Evolutionary conservation across 495 filamentous ascomycete species (phyloP), one percentile per base, ranked within the genome.

Genomic region (Penicillium lividum): DNA sequence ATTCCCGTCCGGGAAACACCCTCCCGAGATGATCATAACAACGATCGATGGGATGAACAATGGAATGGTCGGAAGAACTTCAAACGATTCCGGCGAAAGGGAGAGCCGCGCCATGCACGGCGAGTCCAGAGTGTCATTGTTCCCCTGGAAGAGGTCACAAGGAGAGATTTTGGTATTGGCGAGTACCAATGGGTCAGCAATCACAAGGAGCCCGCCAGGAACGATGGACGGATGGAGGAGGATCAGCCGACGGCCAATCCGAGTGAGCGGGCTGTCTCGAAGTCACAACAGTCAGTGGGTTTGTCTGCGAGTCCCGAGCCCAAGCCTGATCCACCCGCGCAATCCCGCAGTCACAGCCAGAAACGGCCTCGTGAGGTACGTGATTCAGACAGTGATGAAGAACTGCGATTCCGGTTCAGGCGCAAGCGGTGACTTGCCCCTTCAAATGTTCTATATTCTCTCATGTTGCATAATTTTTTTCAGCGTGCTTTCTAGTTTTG

Each of bases 1-100:
- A 62, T 97, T 9, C 77, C 73, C 0, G 27, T 67, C 11, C 67
- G 71, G 6, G 47, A 60, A 22, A 54, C 55, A 51, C 16, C 30
- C 1, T 46, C 60, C 29, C 53, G 76, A 78, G 44, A 80, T 77
- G 53, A 71, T 15, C 5, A 3, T 31, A 77, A 77, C 25, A 79
- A 80, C 53, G 81, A 83, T 9, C 82, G 92, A 25, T 97, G 95
- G 94, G 86, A 97, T 64, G 87, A 91, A 3, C 78, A 80, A 36
- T 98, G 95, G 95, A 96, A 97, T 67, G 94, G 95, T 0, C 84
- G 93, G 6, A 95, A 92, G 74, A 98, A 98, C 63, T 98, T 97
- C 78, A 98, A 98, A 72, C 87, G 84, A 61, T 98, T 98, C 62
- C 82, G 85, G 4, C 83, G 85, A 55, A 82, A 84, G 47, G 84